Evolutionary conservation across 108 stramenopile species (phyloP), one percentile per base, ranked within the genome.

Genomic region (Pelagomonas calceolata): DNA sequence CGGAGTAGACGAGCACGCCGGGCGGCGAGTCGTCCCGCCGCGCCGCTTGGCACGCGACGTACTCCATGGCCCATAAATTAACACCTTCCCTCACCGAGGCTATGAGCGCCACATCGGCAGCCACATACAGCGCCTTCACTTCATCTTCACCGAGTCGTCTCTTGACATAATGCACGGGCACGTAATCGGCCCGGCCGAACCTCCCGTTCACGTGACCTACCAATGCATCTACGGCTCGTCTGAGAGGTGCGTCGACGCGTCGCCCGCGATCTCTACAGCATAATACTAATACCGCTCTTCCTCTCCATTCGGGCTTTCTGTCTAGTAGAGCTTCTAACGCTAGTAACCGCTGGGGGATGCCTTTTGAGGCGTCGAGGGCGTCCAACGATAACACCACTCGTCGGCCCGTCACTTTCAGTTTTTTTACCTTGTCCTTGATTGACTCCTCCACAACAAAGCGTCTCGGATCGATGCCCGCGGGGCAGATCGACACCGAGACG

Each of bases 361-460:
- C 79, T 79, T 95, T 94, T 30, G 98, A 79, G 0, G 92, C 89
- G 73, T 98, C 96, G 75, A 98, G 72, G 66, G 90, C 70, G 78
- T 99, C 98, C 73, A 99, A 89, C 29, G 91, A 93, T 30, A 89
- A 79, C 65, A 94, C 87, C 37, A 96, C 71, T 63, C 88, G 90
- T 70, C 89, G 82, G 21, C 29, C 0, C 7, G 21, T 1, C 21
- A 60, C 3, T 17, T 4, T 1, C 7, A 89, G 91, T 14, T 91
- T 87, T 32, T 83, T 82, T 15, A 89, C 81, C 80, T 93, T 21
- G 0, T 44, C 7, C 68, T 68, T 43, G 26, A 73, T 67, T 15
- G 73, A 72, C 79, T 39, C 44, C 26, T 72, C 76, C 36, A 74
- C 43, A 26, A 67, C 32, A 51, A 80, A 71, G 64, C 69, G 68